These are phyloP conservation scores for Penicillium corylophilum DNA, from an alignment of 2,329 filamentous ascomycete genomes.

Conservation along the genomic window DNA sequence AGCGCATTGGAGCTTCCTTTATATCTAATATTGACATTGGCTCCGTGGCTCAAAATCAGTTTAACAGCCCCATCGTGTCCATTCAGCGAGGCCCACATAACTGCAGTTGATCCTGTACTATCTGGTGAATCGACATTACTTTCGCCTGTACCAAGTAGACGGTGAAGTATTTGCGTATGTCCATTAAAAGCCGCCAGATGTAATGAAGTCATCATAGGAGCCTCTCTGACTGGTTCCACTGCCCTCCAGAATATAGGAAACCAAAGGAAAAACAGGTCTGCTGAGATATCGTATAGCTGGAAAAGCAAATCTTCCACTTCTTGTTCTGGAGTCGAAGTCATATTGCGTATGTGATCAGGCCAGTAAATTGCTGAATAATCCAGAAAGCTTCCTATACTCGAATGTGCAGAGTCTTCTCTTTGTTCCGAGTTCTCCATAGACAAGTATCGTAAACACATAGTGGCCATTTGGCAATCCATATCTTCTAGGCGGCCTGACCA, in stretches of 20 bases:
- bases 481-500: not conserved
- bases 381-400: not conserved
- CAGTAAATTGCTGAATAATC: constrained; percentile 6
- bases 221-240: no score
- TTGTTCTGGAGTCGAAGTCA: not conserved
- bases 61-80: no score
- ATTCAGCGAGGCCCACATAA: no score
- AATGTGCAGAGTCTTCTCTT: not conserved
- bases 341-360: constrained; percentile 1
- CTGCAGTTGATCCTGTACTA: no score
- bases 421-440: constrained; percentile 2
- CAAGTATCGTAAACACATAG: constrained; percentile 5
- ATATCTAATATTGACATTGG: no score
- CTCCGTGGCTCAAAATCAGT: no score
- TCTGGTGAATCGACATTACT: no score
- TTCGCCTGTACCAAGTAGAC: no score
- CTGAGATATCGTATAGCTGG: not conserved
- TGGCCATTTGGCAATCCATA: constrained; percentile 2
- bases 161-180: no score
- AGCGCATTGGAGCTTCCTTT: no score
- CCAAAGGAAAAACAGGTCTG: not conserved
- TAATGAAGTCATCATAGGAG: no score
- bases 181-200: no score
- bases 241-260: constrained; percentile 1
- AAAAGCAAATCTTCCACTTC: not conserved